A percentile compares a stretch with the other conserved stretches of the same genome.
phyloP scores from a whole-genome alignment of 2,329 filamentous ascomycete species.

The Kalaharituber pfeilii region DNA sequence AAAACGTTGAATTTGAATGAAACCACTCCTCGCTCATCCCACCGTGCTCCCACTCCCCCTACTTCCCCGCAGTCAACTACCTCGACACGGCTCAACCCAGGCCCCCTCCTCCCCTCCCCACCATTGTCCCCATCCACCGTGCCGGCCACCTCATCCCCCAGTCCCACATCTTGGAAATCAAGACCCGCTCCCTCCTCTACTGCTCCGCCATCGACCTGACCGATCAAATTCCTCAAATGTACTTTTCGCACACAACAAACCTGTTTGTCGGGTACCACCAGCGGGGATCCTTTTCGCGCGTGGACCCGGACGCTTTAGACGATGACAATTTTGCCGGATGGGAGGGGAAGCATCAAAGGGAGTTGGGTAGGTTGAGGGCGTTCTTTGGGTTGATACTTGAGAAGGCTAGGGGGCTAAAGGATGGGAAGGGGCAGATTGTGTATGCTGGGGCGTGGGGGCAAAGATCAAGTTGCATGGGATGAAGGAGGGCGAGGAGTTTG shows the following conservation, averaged over 20 bases:
- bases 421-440: constrained; percentile 10
- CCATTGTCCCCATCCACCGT: too few species aligned
- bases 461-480: neutral
- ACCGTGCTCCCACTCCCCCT: too few species aligned
- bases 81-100: too few species aligned
- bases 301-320: constrained; percentile 4
- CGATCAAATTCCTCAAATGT: constrained; percentile 19
- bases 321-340: constrained; percentile 8
- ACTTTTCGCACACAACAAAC: constrained; percentile 19
- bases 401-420: constrained; percentile 8
- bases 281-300: constrained; percentile 11
- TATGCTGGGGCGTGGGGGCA: neutral
- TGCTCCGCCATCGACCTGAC: constrained; percentile 2
- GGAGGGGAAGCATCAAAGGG: constrained; percentile 10
- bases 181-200: constrained; percentile 7
- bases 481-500: neutral
- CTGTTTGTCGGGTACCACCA: constrained; percentile 17
- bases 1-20: too few species aligned
- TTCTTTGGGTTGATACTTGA: constrained; percentile 16
- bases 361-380: constrained; percentile 12
- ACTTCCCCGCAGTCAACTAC: too few species aligned
- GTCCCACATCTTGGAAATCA: constrained; percentile 18
- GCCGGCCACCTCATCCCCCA: constrained; percentile 14
- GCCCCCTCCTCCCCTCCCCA: too few species aligned
- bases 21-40: too few species aligned